Conservation (phyloP, 2,329 filamentous ascomycete species). For the Pseudogymnoascus sp. region DNA sequence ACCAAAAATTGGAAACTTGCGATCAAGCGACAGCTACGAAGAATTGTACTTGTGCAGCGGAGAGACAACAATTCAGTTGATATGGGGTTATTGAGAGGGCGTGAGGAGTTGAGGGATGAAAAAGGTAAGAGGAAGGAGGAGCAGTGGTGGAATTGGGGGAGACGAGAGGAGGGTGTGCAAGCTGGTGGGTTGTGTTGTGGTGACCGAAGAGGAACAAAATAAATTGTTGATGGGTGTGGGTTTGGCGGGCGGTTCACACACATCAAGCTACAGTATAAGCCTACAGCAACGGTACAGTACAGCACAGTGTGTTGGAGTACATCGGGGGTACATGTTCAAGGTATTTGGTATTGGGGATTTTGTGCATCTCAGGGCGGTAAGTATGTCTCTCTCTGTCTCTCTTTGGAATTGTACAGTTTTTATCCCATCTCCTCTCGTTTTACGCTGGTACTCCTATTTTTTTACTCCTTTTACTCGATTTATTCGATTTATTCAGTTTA, state of each 20-base stretch:
- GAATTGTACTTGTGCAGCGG: not conserved
- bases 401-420: not conserved
- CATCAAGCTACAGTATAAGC: not conserved
- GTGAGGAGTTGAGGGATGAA: constrained; percentile 1
- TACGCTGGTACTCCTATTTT: not conserved
- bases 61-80: not conserved
- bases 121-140: not conserved
- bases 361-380: not conserved
- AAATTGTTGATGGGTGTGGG: constrained; percentile 15
- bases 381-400: not conserved
- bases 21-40: constrained; percentile 1
- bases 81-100: constrained; percentile 1
- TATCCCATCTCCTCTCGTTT: not conserved
- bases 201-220: constrained; percentile 16
- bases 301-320: not conserved
- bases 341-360: not conserved
- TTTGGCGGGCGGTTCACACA: not conserved
- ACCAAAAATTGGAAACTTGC: constrained; percentile 4
- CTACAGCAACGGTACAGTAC: not conserved
- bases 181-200: constrained; percentile 14
- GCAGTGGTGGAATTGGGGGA: not conserved
- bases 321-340: not conserved
- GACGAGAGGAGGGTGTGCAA: constrained; percentile 13
- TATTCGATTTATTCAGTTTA: not conserved
- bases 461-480: not conserved